These are phyloP conservation scores for Neodidymelliopsis sp. DNA, from an alignment of 2,329 filamentous ascomycete genomes.

Conservation along the genomic window DNA sequence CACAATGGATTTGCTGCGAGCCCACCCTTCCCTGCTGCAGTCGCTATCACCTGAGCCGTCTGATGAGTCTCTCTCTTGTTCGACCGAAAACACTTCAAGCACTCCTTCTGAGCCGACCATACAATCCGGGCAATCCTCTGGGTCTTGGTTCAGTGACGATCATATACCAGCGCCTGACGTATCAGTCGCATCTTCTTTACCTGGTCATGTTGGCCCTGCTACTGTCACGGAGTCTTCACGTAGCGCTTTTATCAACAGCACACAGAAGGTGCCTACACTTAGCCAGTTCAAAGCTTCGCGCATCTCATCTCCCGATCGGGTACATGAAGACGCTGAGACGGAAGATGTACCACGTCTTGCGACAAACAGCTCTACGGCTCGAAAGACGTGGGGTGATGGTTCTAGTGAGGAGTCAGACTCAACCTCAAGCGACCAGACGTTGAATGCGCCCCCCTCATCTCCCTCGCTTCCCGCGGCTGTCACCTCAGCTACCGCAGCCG, in stretches of 20 bases:
- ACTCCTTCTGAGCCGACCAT: conserved; percentile 24
- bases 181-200: conserved; percentile 16
- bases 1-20: conserved; percentile 43
- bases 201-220: conserved; percentile 13
- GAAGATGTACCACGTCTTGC: conserved; percentile 28
- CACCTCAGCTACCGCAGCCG: neutral
- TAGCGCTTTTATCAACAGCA: conserved; percentile 54
- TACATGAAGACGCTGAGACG: conserved; percentile 34
- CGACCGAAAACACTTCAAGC: conserved; percentile 19
- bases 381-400: conserved; percentile 48
- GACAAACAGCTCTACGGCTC: conserved; percentile 9
- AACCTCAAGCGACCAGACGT: conserved; percentile 28
- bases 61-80: conserved; percentile 27
- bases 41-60: conserved; percentile 34
- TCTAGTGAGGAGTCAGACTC: conserved; percentile 47
- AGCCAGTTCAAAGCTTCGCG: conserved; percentile 23
- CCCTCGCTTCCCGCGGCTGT: conserved; percentile 20
- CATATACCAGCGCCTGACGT: conserved; percentile 24
- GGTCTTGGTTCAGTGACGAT: conserved; percentile 29
- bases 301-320: conserved; percentile 12
- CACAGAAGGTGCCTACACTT: conserved; percentile 50
- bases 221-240: conserved; percentile 44
- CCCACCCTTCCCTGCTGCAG: conserved; percentile 17
- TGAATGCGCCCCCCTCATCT: conserved; percentile 20
- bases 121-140: conserved; percentile 27